These are phyloP conservation scores for Aspergillus aculeatinus DNA, from an alignment of 2,329 filamentous ascomycete species.

Conservation along the genomic window DNA sequence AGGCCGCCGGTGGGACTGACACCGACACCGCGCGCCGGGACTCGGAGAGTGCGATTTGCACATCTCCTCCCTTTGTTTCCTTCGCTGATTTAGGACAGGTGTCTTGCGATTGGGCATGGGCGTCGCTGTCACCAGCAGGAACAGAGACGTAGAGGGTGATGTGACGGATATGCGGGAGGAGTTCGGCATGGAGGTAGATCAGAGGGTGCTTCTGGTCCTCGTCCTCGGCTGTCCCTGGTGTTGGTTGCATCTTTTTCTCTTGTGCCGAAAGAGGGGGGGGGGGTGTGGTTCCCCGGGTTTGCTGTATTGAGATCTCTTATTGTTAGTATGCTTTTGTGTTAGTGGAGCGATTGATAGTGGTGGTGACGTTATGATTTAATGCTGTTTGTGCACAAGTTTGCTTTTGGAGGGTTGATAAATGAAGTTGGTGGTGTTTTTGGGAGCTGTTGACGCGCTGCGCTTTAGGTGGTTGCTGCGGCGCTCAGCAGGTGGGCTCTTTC, in stretches of 20 bases:
- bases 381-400: too few relatives aligned
- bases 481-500: not conserved
- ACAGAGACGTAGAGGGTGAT: slow-evolving; percentile 58
- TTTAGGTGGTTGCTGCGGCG: not conserved
- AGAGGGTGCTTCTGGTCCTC: not conserved
- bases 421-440: slow-evolving; percentile 1
- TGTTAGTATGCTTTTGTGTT: not conserved
- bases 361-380: too few relatives aligned
- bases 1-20: slow-evolving; percentile 30
- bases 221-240: too few relatives aligned
- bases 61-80: not conserved
- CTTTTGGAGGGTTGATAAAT: not conserved
- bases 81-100: not conserved
- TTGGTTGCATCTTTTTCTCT: not conserved
- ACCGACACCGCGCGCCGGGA: slow-evolving; percentile 38
- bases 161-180: slow-evolving; percentile 61
- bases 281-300: too few relatives aligned
- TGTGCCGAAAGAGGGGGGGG: too few relatives aligned
- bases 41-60: slow-evolving; percentile 32
- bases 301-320: too few relatives aligned
- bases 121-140: slow-evolving; percentile 17
- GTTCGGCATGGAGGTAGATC: slow-evolving; percentile 57
- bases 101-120: not conserved
- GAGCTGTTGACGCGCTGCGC: too few relatives aligned
- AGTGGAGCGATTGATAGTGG: too few relatives aligned